These are phyloP conservation scores for Penicillium sp. DNA, from an alignment of 2,329 filamentous ascomycete genomes.

Conservation along the genomic window DNA sequence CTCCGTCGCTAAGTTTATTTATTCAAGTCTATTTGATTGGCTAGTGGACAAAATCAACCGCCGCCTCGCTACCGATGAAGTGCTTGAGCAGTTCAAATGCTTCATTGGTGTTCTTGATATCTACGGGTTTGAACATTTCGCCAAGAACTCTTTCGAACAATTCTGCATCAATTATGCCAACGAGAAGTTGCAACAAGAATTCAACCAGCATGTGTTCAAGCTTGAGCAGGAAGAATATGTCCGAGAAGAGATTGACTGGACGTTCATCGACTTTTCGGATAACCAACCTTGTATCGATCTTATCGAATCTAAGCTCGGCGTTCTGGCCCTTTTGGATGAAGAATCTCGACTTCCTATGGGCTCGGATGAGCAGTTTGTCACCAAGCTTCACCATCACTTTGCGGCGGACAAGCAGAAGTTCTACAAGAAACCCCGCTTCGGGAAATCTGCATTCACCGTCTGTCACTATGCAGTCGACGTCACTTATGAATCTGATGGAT, in stretches of 20 bases:
- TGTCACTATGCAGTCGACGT: conserved; percentile 98
- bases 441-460: conserved; percentile 95
- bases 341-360: conserved; percentile 97
- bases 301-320: conserved; percentile 94
- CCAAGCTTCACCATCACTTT: conserved; percentile 93
- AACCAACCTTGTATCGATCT: conserved; percentile 99
- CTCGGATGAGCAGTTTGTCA: conserved; percentile 94
- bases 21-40: conserved; percentile 98
- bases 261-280: conserved; percentile 98
- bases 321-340: conserved; percentile 89
- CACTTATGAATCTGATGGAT: conserved; percentile 97
- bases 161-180: conserved; percentile 99
- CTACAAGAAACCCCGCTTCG: conserved; percentile 98
- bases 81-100: conserved; percentile 75
- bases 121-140: conserved; percentile 98
- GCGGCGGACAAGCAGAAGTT: conserved; percentile 88
- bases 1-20: conserved; percentile 97
- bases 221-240: conserved; percentile 98
- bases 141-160: conserved; percentile 99
- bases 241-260: conserved; percentile 96
- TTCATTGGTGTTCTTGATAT: conserved; percentile 99
- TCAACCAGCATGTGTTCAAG: conserved; percentile 99
- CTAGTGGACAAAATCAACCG: conserved; percentile 95
- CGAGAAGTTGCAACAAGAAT: conserved; percentile 97
- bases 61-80: conserved; percentile 84